A percentile compares a stretch with the other conserved stretches of the same genome.
Conservation (phyloP, 495 filamentous ascomycete genomes). For the Aspergillus haitiensis region DNA sequence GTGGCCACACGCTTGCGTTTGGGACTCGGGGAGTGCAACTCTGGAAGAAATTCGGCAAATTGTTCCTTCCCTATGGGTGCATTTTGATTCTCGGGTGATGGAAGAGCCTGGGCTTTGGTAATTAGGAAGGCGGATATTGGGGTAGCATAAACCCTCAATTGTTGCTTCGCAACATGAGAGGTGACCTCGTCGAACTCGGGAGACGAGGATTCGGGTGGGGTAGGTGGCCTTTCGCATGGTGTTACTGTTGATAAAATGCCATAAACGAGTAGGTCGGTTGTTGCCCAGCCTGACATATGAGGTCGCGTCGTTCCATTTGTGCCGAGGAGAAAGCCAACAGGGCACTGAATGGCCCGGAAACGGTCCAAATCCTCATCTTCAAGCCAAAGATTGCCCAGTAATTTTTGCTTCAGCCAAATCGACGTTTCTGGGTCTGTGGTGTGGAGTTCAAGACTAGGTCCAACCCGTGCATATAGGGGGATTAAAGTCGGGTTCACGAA, state of each 20-base stretch:
- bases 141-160: constrained; percentile 45
- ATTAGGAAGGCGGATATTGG: constrained; percentile 39
- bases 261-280: constrained; percentile 59
- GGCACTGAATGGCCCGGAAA: constrained; percentile 40
- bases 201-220: constrained; percentile 50
- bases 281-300: constrained; percentile 26
- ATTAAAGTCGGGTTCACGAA: constrained; percentile 50
- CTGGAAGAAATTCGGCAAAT: constrained; percentile 43
- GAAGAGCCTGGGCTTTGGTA: constrained; percentile 37
- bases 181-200: constrained; percentile 26
- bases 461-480: constrained; percentile 50
- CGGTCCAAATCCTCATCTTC: constrained; percentile 36
- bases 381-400: constrained; percentile 37
- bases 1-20: constrained; percentile 58
- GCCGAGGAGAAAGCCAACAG: constrained; percentile 42
- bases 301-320: constrained; percentile 27
- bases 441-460: constrained; percentile 51
- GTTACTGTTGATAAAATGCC: constrained; percentile 40
- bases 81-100: constrained; percentile 32
- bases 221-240: constrained; percentile 40
- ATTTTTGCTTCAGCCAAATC: constrained; percentile 45
- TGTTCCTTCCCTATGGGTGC: constrained; percentile 20
- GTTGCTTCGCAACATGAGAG: constrained; percentile 16
- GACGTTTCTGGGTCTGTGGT: constrained; percentile 36
- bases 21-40: constrained; percentile 43